These are phyloP conservation scores for Leccinum griseonigrum DNA, from an alignment of 1,284 basidiomycete genomes.

Conservation along the genomic window DNA sequence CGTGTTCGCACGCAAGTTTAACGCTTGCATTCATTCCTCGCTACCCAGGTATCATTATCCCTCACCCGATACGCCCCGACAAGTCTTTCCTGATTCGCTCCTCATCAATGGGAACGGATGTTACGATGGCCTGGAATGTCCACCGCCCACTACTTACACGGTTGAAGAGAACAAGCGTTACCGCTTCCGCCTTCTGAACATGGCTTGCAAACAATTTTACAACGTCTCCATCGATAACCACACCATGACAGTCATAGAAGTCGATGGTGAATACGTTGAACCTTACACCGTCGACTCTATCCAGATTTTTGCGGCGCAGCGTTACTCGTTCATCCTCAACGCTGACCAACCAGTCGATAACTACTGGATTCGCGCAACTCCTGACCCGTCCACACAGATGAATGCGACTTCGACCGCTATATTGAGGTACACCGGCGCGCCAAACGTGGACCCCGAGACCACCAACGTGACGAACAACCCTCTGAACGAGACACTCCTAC, in stretches of 20 bases:
- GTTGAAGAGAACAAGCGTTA: slow-evolving; percentile 27
- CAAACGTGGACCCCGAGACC: slow-evolving; percentile 30
- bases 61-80: slow-evolving; percentile 11
- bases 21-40: background rate
- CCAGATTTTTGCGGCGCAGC: slow-evolving; percentile 32
- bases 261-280: slow-evolving; percentile 35
- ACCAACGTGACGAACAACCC: slow-evolving; percentile 12
- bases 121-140: slow-evolving; percentile 26
- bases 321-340: slow-evolving; percentile 36
- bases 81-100: slow-evolving; percentile 30
- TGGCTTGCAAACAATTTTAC: slow-evolving; percentile 39
- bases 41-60: slow-evolving; percentile 33
- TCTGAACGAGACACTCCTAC: slow-evolving; percentile 31
- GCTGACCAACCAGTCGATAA: slow-evolving; percentile 31
- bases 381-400: slow-evolving; percentile 1
- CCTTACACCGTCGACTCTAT: slow-evolving; percentile 34
- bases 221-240: slow-evolving; percentile 40
- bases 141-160: slow-evolving; percentile 32
- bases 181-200: slow-evolving; percentile 40
- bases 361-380: slow-evolving; percentile 29
- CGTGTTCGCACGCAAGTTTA: background rate
- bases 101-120: slow-evolving; percentile 50
- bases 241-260: slow-evolving; percentile 37
- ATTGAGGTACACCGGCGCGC: slow-evolving; percentile 37
- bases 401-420: slow-evolving; percentile 29